These are phyloP conservation scores for Phytophthora foliorum DNA, from an alignment of 352 stramenopile genomes.

Conservation along the genomic window DNA sequence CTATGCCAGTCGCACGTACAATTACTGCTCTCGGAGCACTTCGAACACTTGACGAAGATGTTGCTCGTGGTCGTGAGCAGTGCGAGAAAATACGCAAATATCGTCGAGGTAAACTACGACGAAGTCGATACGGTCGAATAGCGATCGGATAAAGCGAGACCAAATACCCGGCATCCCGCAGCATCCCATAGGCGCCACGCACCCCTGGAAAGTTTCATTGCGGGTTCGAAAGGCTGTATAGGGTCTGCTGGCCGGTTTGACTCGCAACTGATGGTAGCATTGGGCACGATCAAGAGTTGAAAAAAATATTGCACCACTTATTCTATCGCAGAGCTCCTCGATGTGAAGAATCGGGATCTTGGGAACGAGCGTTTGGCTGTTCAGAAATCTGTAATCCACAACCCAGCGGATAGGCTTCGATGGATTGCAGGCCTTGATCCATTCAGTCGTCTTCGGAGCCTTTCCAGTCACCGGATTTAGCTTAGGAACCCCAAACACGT, in stretches of 20 bases:
- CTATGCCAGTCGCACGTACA: not conserved
- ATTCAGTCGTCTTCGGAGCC: not conserved
- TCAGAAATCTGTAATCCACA: not conserved
- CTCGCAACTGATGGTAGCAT: not conserved
- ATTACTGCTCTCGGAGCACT: not conserved
- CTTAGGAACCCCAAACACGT: not conserved
- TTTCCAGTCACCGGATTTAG: not conserved
- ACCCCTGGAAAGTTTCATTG: not conserved
- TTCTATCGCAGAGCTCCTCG: not conserved
- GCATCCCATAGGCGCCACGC: not conserved
- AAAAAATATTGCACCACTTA: not conserved
- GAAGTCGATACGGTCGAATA: not conserved
- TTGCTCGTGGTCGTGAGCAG: not conserved
- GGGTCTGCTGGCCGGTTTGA: not conserved
- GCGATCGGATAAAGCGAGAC: not conserved
- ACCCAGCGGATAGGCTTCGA: not conserved
- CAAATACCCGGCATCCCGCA: not conserved
- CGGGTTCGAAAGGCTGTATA: not conserved
- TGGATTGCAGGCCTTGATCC: not conserved
- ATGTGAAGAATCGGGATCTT: not conserved
- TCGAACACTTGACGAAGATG: not conserved
- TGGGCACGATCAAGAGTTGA: not conserved
- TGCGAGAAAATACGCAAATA: not conserved
- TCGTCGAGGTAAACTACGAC: not conserved
- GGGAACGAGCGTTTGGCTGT: not conserved